These are phyloP conservation scores for Elongisporangium prolatum DNA, from an alignment of 352 stramenopile species.

Conservation along the genomic window DNA sequence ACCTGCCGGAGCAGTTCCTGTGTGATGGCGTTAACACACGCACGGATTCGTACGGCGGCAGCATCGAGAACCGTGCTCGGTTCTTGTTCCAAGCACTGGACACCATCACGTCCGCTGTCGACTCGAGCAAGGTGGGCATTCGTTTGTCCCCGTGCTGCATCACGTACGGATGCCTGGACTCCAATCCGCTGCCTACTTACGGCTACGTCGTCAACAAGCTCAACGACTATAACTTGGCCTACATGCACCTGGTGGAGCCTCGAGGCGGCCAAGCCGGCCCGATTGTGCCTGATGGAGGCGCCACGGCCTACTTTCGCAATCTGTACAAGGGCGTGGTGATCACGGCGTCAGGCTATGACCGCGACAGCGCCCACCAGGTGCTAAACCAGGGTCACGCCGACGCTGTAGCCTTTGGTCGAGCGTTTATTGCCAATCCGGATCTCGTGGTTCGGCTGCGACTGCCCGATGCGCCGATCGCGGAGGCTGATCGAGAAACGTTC, in stretches of 20 bases:
- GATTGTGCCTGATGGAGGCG: conserved; percentile 27
- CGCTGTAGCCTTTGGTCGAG: conserved; percentile 49
- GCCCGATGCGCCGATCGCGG: conserved; percentile 23
- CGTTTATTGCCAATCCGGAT: conserved; percentile 71
- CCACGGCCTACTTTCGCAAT: conserved; percentile 32
- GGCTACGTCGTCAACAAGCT: conserved; percentile 31
- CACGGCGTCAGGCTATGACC: conserved; percentile 41
- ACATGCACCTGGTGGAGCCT: conserved; percentile 55
- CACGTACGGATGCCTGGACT: conserved; percentile 33
- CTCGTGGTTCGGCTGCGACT: conserved; percentile 40
- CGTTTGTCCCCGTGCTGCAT: conserved; percentile 30
- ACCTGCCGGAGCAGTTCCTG: conserved; percentile 25
- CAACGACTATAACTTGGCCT: conserved; percentile 32
- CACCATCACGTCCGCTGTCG: conserved; percentile 27
- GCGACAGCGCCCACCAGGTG: conserved; percentile 22
- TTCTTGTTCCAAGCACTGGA: conserved; percentile 68
- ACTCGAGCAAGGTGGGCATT: conserved; percentile 33
- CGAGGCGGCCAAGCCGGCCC: conserved; percentile 28
- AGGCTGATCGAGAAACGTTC: conserved; percentile 32
- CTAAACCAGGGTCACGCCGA: conserved; percentile 33
- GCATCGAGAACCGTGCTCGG: conserved; percentile 66
- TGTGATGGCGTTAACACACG: conserved; percentile 24
- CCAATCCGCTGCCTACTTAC: conserved; percentile 30
- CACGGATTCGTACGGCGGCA: conserved; percentile 47
- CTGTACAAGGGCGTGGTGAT: conserved; percentile 51